These are phyloP conservation scores for Starmerella floricola DNA, from an alignment of 805 yeast genomes.

Conservation along the genomic window DNA sequence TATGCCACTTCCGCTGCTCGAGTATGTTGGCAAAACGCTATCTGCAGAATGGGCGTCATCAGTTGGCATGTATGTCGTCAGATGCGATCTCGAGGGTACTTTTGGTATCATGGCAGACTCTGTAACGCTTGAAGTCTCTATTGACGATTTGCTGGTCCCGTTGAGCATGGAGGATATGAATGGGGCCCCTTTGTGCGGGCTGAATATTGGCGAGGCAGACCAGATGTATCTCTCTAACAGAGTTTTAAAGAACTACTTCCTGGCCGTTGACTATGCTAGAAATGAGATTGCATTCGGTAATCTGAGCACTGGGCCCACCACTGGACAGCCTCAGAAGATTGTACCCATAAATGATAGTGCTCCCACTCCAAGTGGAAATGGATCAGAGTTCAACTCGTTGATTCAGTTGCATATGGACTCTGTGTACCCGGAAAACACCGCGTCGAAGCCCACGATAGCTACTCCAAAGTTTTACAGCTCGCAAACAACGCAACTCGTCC, in stretches of 20 bases:
- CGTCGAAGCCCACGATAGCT: no score
- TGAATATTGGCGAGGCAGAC: conserved; percentile 8
- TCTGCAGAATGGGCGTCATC: conserved; percentile 10
- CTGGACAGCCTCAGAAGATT: not conserved
- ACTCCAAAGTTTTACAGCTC: not conserved
- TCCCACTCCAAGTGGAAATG: no score
- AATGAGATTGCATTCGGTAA: conserved; percentile 8
- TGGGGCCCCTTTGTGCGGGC: conserved; percentile 9
- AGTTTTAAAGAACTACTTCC: conserved; percentile 8
- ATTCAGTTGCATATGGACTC: no score
- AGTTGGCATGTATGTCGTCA: conserved; percentile 5
- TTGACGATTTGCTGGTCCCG: conserved; percentile 3
- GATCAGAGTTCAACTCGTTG: no score
- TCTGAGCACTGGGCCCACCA: not conserved
- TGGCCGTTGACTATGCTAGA: conserved; percentile 12
- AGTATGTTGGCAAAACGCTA: conserved; percentile 2
- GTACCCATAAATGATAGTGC: not conserved
- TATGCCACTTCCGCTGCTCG: conserved; percentile 6
- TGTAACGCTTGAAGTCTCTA: not conserved
- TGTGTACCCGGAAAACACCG: no score
- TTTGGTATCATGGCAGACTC: not conserved
- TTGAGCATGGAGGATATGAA: not conserved
- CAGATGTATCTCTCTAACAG: conserved; percentile 9
- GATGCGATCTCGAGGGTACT: conserved; percentile 5
- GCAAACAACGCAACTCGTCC: not conserved